Evolutionary conservation across 208 protist species (phyloP).

Genomic region (Leptomonas pyrrhocoris): DNA sequence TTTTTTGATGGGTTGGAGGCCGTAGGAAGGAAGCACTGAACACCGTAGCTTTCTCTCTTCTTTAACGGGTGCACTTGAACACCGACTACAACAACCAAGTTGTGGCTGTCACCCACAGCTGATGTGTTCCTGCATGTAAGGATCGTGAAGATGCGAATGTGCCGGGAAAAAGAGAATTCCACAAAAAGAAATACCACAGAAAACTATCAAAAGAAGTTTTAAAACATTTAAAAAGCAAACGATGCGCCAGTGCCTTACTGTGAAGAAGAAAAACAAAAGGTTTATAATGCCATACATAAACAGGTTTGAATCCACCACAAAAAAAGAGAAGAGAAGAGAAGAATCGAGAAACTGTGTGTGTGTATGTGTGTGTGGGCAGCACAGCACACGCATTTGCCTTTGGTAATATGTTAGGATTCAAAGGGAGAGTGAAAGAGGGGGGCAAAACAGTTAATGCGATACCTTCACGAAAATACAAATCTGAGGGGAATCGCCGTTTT

Average conservation of each 20-base stretch:
- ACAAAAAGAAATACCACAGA: constrained; percentile 5
- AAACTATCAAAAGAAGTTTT: too few relatives aligned
- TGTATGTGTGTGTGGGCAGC: not conserved
- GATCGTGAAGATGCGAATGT: constrained; percentile 13
- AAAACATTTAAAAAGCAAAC: constrained; percentile 14
- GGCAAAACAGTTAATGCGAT: not conserved
- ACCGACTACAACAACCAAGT: not conserved
- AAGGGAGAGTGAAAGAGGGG: not conserved
- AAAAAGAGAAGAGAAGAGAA: not conserved
- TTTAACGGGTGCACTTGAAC: not conserved
- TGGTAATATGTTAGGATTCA: constrained; percentile 17
- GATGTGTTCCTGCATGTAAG: constrained; percentile 7
- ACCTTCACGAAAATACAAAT: too few relatives aligned
- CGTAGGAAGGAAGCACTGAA: too few relatives aligned
- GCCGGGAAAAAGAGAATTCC: constrained; percentile 1
- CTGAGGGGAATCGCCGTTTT: too few relatives aligned
- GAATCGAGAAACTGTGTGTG: not conserved
- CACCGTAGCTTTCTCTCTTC: not conserved
- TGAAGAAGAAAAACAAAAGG: constrained; percentile 11
- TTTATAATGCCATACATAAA: not conserved
- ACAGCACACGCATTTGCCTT: not conserved
- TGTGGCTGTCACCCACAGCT: not conserved
- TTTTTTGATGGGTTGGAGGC: too few relatives aligned
- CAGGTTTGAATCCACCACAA: not conserved
- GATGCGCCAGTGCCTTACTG: not conserved